Conservation (phyloP, 2,329 filamentous ascomycete species). For the Aspergillus intermedius region DNA sequence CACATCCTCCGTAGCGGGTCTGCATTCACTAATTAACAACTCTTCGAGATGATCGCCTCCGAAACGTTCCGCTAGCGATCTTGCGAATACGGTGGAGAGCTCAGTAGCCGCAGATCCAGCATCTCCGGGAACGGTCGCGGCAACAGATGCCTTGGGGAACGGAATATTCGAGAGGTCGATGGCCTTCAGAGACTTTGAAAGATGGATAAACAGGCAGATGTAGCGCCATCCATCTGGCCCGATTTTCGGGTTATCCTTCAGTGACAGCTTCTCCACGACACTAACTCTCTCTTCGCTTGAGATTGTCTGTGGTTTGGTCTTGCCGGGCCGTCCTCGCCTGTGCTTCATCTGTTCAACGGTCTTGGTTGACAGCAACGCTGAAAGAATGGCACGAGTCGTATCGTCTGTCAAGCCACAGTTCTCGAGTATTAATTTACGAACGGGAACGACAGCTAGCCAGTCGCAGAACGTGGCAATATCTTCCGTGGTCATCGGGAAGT, state of each 20-base stretch:
- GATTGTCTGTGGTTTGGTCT: constrained; percentile 24
- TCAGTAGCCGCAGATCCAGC: constrained; percentile 36
- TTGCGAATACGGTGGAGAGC: constrained; percentile 61
- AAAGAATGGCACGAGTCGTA: constrained; percentile 76
- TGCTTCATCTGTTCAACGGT: constrained; percentile 53
- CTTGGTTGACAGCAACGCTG: constrained; percentile 75
- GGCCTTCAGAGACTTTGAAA: constrained; percentile 77
- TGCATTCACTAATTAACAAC: constrained; percentile 74
- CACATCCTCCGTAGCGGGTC: constrained; percentile 63
- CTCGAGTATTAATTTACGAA: constrained; percentile 78
- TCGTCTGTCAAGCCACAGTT: constrained; percentile 84
- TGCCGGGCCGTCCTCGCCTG: constrained; percentile 38
- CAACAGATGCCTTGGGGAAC: constrained; percentile 53
- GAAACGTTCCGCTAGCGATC: constrained; percentile 68
- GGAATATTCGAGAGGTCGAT: constrained; percentile 80
- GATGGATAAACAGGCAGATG: constrained; percentile 80
- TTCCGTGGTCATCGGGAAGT: constrained; percentile 72
- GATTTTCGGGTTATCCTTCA: constrained; percentile 85
- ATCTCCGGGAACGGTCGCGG: constrained; percentile 19
- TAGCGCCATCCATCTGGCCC: constrained; percentile 85
- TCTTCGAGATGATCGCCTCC: constrained; percentile 73
- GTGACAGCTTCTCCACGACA: constrained; percentile 74
- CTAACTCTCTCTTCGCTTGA: constrained; percentile 44
- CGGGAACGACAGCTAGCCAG: constrained; percentile 86
- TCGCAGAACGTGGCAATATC: constrained; percentile 86